Percentiles rank a stretch among this genome's conserved stretches.
phyloP scores from a whole-genome alignment of 225 moss, liverwort and hornwort genomes.

The Thuidium tamariscinum region DNA sequence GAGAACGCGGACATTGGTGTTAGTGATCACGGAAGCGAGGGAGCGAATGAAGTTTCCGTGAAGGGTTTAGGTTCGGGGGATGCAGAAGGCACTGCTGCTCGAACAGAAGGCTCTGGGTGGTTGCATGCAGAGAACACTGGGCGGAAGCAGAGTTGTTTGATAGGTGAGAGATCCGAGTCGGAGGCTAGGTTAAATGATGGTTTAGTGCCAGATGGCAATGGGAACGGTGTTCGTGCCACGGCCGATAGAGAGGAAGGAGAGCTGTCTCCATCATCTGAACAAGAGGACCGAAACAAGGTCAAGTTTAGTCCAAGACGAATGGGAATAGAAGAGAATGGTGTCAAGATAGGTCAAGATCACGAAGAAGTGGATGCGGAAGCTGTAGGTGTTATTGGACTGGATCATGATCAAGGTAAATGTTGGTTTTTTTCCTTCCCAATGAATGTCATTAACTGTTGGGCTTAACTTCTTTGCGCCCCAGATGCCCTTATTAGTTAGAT shows the following conservation, averaged over 20 bases:
- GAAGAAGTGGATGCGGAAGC: conserved; percentile 35
- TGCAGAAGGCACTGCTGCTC: neutral
- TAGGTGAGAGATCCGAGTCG: conserved; percentile 1
- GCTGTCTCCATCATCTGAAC: conserved; percentile 31
- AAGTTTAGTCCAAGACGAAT: neutral
- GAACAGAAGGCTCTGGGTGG: conserved; percentile 18
- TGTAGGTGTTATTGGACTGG: conserved; percentile 16
- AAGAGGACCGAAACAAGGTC: conserved; percentile 24
- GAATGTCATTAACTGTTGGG: neutral
- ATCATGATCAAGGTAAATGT: conserved; percentile 26
- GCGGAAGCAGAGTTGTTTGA: neutral
- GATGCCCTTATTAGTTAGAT: neutral
- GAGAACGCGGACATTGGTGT: neutral
- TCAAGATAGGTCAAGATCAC: conserved; percentile 1
- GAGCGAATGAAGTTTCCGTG: neutral
- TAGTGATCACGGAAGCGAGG: neutral
- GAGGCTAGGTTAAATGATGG: neutral
- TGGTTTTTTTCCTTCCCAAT: neutral
- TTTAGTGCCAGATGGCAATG: neutral
- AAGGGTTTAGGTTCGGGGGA: neutral
- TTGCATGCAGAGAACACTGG: neutral
- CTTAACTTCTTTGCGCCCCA: neutral
- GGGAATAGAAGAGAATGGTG: conserved; percentile 21
- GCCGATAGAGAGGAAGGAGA: conserved; percentile 45
- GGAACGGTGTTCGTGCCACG: neutral